Evolutionary conservation across 2,329 filamentous ascomycete genomes (phyloP).

Genomic region (Colletotrichum sp.): DNA sequence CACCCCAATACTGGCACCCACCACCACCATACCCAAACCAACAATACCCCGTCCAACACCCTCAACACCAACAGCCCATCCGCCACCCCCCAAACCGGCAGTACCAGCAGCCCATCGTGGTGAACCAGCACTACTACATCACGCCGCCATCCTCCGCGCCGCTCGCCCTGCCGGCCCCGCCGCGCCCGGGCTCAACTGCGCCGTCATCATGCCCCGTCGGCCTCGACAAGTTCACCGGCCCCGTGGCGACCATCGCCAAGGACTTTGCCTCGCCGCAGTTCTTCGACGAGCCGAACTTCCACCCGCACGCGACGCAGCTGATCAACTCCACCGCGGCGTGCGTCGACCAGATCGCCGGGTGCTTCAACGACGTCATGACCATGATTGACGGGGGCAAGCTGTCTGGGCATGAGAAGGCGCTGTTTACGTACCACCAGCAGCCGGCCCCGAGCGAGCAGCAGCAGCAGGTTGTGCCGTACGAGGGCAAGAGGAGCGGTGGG

Average conservation of each 20-base stretch:
- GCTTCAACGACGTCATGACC: conserved; percentile 73
- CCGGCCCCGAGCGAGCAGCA: neutral
- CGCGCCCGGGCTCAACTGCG: neutral
- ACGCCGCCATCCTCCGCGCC: conserved; percentile 13
- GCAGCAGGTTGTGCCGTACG: neutral
- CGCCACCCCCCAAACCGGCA: conserved; percentile 16
- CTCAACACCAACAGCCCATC: conserved; percentile 23
- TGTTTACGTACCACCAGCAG: conserved; percentile 45
- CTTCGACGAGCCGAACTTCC: conserved; percentile 41
- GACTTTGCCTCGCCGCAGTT: conserved; percentile 44
- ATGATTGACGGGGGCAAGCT: conserved; percentile 70
- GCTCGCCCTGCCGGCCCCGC: neutral
- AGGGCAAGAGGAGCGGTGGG: neutral
- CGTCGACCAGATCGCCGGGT: conserved; percentile 65
- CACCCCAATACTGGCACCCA: conserved; percentile 1
- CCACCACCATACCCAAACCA: conserved; percentile 4
- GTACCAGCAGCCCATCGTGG: conserved; percentile 45
- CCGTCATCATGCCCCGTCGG: conserved; percentile 20
- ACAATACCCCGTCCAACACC: conserved; percentile 13
- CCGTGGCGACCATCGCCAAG: conserved; percentile 48
- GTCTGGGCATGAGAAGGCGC: conserved; percentile 57
- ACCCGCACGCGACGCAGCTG: conserved; percentile 43
- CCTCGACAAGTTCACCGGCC: conserved; percentile 41
- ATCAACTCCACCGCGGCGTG: conserved; percentile 51
- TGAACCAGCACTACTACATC: conserved; percentile 59